These are phyloP conservation scores for Trypanosoma avium DNA, from an alignment of 208 protist species.

Conservation along the genomic window DNA sequence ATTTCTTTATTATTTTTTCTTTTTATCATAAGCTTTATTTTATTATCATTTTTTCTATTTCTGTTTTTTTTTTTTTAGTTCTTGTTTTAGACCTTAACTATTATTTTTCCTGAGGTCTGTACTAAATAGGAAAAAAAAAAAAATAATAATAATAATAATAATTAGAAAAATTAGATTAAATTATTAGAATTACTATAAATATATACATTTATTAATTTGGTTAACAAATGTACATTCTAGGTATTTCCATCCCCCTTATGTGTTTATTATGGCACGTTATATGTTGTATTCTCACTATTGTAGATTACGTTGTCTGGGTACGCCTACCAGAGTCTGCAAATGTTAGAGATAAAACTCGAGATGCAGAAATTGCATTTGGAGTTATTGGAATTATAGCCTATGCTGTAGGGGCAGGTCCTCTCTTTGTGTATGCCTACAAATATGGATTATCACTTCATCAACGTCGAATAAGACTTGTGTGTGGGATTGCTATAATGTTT, in stretches of 20 bases:
- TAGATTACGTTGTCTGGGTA: slow-evolving; percentile 55
- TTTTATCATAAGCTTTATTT: not conserved
- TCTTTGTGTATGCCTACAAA: slow-evolving; percentile 85
- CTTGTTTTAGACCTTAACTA: not conserved
- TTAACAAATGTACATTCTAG: slow-evolving; percentile 71
- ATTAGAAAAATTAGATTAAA: not conserved
- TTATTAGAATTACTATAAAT: slow-evolving; percentile 1
- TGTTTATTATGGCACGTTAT: slow-evolving; percentile 71
- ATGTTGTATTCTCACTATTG: slow-evolving; percentile 43
- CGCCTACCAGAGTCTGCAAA: not conserved
- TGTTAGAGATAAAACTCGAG: slow-evolving; percentile 2
- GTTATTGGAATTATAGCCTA: slow-evolving; percentile 56
- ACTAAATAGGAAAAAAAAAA: too few species aligned
- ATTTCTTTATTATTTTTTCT: slow-evolving; percentile 11
- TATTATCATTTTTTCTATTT: slow-evolving; percentile 1
- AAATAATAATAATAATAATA: not conserved
- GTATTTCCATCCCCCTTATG: slow-evolving; percentile 55
- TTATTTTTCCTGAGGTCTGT: too few species aligned
- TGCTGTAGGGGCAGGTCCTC: slow-evolving; percentile 38
- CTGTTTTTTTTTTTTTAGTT: slow-evolving; percentile 9
- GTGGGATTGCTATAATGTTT: slow-evolving; percentile 65
- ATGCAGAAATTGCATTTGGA: slow-evolving; percentile 56
- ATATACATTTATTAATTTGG: too few species aligned
- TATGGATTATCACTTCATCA: slow-evolving; percentile 49
- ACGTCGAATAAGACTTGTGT: slow-evolving; percentile 33